phyloP scores from a whole-genome alignment of 2,329 filamentous ascomycete species.

The Amauroascus niger region DNA sequence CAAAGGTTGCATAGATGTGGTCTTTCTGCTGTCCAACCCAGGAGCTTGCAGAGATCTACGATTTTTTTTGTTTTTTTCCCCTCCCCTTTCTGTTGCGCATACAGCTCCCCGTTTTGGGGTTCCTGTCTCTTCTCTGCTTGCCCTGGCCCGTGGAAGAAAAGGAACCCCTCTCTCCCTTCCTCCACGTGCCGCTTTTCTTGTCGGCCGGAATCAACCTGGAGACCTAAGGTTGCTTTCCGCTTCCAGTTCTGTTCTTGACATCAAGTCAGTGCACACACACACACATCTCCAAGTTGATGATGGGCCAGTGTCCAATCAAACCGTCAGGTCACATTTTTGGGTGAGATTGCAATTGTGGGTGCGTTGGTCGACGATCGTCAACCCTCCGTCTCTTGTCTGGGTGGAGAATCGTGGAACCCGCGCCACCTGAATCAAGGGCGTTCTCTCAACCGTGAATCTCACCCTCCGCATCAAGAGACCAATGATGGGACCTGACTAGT shows the following conservation, averaged over 20 bases:
- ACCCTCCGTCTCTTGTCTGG: neutral
- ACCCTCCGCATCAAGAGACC: neutral
- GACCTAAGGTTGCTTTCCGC: no score
- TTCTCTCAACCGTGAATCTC: neutral
- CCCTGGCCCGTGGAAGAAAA: no score
- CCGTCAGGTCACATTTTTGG: neutral
- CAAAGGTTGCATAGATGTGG: no score
- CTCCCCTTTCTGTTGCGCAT: no score
- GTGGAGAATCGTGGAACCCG: neutral
- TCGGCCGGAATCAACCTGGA: no score
- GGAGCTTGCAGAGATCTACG: neutral
- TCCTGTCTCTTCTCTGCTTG: neutral
- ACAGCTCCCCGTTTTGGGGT: neutral
- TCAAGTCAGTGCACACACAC: neutral
- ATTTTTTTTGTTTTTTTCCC: no score
- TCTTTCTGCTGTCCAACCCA: no score
- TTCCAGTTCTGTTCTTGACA: neutral
- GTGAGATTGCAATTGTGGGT: slow-evolving; percentile 1
- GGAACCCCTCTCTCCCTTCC: no score
- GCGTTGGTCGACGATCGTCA: slow-evolving; percentile 2
- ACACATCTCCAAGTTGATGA: neutral
- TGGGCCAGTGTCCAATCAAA: slow-evolving; percentile 3
- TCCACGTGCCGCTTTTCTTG: no score
- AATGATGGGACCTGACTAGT: slow-evolving; percentile 8
- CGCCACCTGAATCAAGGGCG: neutral